These are phyloP conservation scores for Pleurotus pulmonarius DNA, from an alignment of 768 basidiomycete genomes.

Conservation along the genomic window DNA sequence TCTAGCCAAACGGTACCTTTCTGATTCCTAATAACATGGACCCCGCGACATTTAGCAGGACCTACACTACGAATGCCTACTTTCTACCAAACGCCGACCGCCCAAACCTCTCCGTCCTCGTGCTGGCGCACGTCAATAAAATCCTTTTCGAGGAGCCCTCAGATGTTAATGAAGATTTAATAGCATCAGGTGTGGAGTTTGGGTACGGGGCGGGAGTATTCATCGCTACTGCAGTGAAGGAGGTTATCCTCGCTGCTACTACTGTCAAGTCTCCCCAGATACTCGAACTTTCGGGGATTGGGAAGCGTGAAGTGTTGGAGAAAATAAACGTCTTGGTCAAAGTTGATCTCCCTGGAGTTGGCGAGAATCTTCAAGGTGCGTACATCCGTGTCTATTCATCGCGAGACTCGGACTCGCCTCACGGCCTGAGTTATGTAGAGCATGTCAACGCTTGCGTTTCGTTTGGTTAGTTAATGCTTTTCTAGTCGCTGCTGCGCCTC, in stretches of 20 bases:
- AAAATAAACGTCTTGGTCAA: not conserved
- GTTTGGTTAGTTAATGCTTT: not conserved
- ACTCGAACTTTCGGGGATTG: conserved; percentile 6
- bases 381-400: not conserved
- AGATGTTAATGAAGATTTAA: not conserved
- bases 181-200: not conserved
- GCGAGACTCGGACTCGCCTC: no score
- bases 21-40: not conserved
- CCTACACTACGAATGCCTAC: not conserved
- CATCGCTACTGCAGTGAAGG: not conserved
- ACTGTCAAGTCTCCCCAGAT: conserved; percentile 1
- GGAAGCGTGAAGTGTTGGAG: not conserved
- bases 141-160: not conserved
- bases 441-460: not conserved
- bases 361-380: conserved; percentile 6
- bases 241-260: not conserved
- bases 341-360: conserved; percentile 6
- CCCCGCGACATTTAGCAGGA: not conserved
- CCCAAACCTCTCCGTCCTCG: not conserved
- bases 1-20: not conserved
- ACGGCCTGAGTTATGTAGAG: not conserved
- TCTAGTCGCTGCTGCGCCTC: not conserved
- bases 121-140: not conserved
- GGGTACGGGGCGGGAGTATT: not conserved
- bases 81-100: not conserved